A percentile compares a stretch with the other conserved stretches of the same genome.
phyloP scores from a whole-genome alignment of 2,329 filamentous ascomycete species.

The Lasiodiplodia gonubiensis region DNA sequence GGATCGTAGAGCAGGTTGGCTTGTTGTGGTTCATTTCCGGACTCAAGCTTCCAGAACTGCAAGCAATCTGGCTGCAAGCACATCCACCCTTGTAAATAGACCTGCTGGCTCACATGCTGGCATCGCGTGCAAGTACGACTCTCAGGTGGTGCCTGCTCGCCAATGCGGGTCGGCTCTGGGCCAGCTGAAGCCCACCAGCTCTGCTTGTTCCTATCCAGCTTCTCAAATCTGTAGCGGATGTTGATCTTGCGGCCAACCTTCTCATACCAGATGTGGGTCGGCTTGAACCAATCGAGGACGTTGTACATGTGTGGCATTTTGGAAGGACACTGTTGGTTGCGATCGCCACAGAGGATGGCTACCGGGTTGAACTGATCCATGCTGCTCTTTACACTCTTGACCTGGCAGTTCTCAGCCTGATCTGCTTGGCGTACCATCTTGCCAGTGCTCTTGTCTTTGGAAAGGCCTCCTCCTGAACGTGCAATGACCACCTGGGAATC shows the following conservation, averaged over 20 bases:
- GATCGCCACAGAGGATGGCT: slow-evolving; percentile 56
- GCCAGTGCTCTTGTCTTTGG: slow-evolving; percentile 52
- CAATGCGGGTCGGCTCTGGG: slow-evolving; percentile 38
- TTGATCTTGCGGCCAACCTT: slow-evolving; percentile 51
- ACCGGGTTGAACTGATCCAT: slow-evolving; percentile 55
- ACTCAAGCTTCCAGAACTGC: slow-evolving; percentile 60
- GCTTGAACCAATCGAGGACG: slow-evolving; percentile 71
- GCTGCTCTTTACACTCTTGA: slow-evolving; percentile 54
- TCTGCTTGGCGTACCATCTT: slow-evolving; percentile 55
- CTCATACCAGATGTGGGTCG: slow-evolving; percentile 73
- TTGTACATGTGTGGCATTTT: slow-evolving; percentile 65
- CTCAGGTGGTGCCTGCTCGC: slow-evolving; percentile 36
- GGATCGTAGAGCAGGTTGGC: slow-evolving; percentile 58
- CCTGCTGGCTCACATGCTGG: slow-evolving; percentile 39
- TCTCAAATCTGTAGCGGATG: slow-evolving; percentile 70
- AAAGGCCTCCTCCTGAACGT: slow-evolving; percentile 63
- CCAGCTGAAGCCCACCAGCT: slow-evolving; percentile 64
- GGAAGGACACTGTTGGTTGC: slow-evolving; percentile 56
- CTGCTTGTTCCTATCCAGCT: slow-evolving; percentile 56
- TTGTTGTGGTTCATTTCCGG: slow-evolving; percentile 41
- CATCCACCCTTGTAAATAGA: slow-evolving; percentile 61
- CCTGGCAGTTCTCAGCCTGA: slow-evolving; percentile 48
- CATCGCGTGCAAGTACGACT: slow-evolving; percentile 50
- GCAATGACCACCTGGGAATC: slow-evolving; percentile 68
- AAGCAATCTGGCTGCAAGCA: slow-evolving; percentile 62